Evolutionary conservation across 306 rosid species (phyloP), one percentile per base, ranked within the genome.

Genomic region (Malus asiatica): DNA sequence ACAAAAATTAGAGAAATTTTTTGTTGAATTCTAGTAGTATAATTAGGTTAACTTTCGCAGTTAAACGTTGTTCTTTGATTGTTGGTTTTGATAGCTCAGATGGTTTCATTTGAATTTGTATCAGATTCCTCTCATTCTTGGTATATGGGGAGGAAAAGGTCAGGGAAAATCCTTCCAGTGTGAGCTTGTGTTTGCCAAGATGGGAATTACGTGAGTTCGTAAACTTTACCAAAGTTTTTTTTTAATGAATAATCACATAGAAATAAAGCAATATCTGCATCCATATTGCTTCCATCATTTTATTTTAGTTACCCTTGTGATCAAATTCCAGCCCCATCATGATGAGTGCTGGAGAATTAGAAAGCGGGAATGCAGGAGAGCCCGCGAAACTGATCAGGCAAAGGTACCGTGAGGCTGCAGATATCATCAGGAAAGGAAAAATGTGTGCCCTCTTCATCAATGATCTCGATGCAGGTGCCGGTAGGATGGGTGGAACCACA

Each of bases 381-480:
- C 88, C 88, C 0, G 88, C 88, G 23, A 84, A 84, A 64, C 55
- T 84, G 78, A 81, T 84, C 78, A 81, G 88, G 35, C 88, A 84
- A 53, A 70, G 88, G 66, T 84, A 81, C 65, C 80, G 88, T 0
- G 85, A 84, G 73, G 88, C 85, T 3, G 75, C 88, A 1, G 88
- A 84, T 83, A 82, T 84, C 38, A 87, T 87, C 78, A 72, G 70
- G 79, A 84, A 87, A 48, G 90, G 90, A 46, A 87, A 87, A 71
- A 87, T 87, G 90, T 82, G 88, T 58, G 79, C 83, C 76, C 87
- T 87, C 32, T 84, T 87, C 69, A 87, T 87, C 87, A 87, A 84
- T 30, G 88, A 87, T 83, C 86, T 87, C 20, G 90, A 87, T 80
- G 90, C 90, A 15, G 90, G 90, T 29, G 90, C 90, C 16, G 90